phyloP scores from a whole-genome alignment of 768 basidiomycete species.

The Rhodotorula kratochvilovae region DNA sequence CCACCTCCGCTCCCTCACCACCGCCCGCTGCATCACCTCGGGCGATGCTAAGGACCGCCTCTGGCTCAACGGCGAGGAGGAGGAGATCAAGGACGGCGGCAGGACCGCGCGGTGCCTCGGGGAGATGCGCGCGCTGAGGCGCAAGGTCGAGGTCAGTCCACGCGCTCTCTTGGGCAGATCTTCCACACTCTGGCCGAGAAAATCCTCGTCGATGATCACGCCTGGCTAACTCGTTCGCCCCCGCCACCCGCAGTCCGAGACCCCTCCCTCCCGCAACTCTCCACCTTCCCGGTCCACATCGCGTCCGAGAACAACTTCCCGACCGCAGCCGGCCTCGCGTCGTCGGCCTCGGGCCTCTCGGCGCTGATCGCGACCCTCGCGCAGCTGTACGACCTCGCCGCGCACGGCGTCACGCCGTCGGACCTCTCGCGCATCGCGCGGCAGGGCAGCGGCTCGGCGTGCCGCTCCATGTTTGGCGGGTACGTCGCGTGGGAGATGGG shows the following conservation, averaged over 20 bases:
- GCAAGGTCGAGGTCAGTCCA: conserved; percentile 59
- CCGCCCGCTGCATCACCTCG: conserved; percentile 57
- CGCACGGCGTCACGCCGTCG: conserved; percentile 57
- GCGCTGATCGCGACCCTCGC: conserved; percentile 87
- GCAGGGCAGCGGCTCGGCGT: conserved; percentile 95
- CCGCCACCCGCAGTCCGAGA: conserved; percentile 9
- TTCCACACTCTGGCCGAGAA: no score
- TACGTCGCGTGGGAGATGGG: conserved; percentile 95
- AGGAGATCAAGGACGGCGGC: conserved; percentile 76
- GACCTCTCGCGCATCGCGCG: conserved; percentile 88
- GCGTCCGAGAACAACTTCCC: conserved; percentile 98
- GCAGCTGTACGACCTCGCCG: conserved; percentile 66
- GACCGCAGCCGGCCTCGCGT: conserved; percentile 94
- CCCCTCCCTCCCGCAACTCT: conserved; percentile 54
- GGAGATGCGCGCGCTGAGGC: conserved; percentile 76
- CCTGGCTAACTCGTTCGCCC: no score
- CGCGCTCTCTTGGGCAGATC: no score
- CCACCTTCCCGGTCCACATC: conserved; percentile 73
- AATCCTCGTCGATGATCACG: no score
- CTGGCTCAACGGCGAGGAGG: conserved; percentile 92
- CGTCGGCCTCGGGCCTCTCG: conserved; percentile 94
- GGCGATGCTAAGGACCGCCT: conserved; percentile 72
- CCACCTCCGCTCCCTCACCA: conserved; percentile 87
- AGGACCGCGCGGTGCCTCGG: conserved; percentile 76
- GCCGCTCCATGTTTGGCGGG: conserved; percentile 93